phyloP scores from a whole-genome alignment of 768 basidiomycete genomes.

The Saitozyma sp. region DNA sequence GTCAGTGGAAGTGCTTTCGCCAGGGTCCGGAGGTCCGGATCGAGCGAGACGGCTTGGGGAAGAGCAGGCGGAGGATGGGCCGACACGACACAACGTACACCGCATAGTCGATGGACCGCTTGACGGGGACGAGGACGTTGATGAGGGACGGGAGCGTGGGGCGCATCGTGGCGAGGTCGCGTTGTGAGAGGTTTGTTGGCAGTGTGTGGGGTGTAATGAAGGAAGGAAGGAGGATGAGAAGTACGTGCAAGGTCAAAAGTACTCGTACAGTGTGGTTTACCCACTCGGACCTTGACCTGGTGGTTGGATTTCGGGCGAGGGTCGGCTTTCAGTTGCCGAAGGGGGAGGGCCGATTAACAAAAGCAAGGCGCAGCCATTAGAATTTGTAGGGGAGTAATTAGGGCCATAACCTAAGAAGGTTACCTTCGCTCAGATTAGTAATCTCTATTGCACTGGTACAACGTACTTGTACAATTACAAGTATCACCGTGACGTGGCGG shows the following conservation, averaged over 20 bases:
- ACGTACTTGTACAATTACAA: too few species aligned
- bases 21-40: neutral
- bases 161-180: conserved; percentile 23
- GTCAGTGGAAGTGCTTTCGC: conserved; percentile 1
- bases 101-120: conserved; percentile 94
- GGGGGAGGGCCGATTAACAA: too few species aligned
- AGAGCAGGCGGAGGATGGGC: neutral
- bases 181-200: neutral
- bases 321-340: too few species aligned
- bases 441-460: neutral
- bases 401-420: neutral
- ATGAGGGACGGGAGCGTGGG: conserved; percentile 58
- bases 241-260: too few species aligned
- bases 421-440: neutral
- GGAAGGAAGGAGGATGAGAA: neutral
- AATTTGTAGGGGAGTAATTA: neutral
- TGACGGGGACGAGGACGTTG: conserved; percentile 91
- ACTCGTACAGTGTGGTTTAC: too few species aligned
- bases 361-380: too few species aligned
- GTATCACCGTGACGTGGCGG: neutral
- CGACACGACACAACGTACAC: conserved; percentile 55
- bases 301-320: too few species aligned
- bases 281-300: too few species aligned
- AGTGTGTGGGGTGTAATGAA: conserved; percentile 1
- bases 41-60: neutral